phyloP scores from a whole-genome alignment of 2,329 filamentous ascomycete genomes.

The Diaporthe citrichinensis region DNA sequence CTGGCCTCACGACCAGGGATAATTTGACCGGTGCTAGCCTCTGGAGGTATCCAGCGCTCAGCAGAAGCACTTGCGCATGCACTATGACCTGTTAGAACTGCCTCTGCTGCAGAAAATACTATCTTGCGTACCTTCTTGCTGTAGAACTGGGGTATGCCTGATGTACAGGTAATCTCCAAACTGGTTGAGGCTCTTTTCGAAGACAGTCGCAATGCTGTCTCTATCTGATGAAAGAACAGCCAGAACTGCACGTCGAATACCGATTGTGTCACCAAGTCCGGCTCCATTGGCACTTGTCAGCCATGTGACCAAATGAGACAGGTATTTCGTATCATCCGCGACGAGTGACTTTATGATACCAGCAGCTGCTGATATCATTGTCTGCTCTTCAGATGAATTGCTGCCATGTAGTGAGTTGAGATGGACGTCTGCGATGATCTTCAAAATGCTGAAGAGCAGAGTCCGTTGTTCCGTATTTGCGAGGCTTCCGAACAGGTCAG shows the following conservation, averaged over 20 bases:
- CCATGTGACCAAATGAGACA: constrained; percentile 73
- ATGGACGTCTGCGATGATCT: constrained; percentile 61
- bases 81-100: constrained; percentile 60
- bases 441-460: constrained; percentile 56
- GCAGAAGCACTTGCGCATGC: constrained; percentile 82
- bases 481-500: constrained; percentile 53
- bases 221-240: constrained; percentile 68
- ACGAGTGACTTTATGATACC: constrained; percentile 68
- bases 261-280: constrained; percentile 74
- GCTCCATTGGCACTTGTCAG: constrained; percentile 74
- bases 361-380: constrained; percentile 69
- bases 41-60: constrained; percentile 83
- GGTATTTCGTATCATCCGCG: constrained; percentile 61
- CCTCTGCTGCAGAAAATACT: neutral
- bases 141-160: constrained; percentile 84
- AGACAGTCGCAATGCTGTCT: constrained; percentile 65
- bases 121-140: constrained; percentile 82
- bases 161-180: constrained; percentile 93
- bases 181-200: constrained; percentile 78
- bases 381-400: constrained; percentile 47
- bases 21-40: constrained; percentile 76
- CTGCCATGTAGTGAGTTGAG: constrained; percentile 55
- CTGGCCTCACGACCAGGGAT: constrained; percentile 77
- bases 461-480: constrained; percentile 61
- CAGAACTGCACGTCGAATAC: constrained; percentile 76